Evolutionary conservation across 2,329 filamentous ascomycete species (phyloP).

Genomic region (Cercospora janseana): DNA sequence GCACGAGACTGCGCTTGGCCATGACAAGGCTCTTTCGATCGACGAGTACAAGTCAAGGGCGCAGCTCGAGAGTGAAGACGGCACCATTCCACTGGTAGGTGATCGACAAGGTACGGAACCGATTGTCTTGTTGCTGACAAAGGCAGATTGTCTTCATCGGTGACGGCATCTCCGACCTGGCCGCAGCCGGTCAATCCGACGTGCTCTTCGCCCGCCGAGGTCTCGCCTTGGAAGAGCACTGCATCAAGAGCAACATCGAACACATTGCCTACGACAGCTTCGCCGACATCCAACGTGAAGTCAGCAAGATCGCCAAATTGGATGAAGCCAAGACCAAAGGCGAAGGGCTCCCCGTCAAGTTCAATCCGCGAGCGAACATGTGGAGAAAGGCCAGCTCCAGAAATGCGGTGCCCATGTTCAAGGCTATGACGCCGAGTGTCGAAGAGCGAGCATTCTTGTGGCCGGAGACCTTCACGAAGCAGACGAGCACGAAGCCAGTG

Average conservation of each 20-base stretch:
- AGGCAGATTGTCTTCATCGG: constrained; percentile 64
- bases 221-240: constrained; percentile 64
- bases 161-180: constrained; percentile 66
- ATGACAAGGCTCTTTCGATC: constrained; percentile 66
- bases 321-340: constrained; percentile 62
- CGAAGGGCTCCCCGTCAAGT: constrained; percentile 57
- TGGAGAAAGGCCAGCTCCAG: constrained; percentile 63
- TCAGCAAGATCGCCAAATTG: constrained; percentile 57
- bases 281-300: constrained; percentile 61
- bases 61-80: constrained; percentile 56
- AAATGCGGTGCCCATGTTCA: constrained; percentile 52
- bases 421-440: constrained; percentile 51
- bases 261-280: constrained; percentile 66
- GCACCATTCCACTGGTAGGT: constrained; percentile 55
- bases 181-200: constrained; percentile 64
- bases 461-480: constrained; percentile 55
- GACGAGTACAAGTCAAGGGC: constrained; percentile 59
- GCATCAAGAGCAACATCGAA: constrained; percentile 58
- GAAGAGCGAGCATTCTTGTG: constrained; percentile 64
- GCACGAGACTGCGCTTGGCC: constrained; percentile 63
- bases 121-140: background rate
- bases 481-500: background rate
- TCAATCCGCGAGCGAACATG: constrained; percentile 67
- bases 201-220: constrained; percentile 67
- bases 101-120: no score